These are phyloP conservation scores for Colletotrichum spinosum DNA, from an alignment of 2,329 filamentous ascomycete species.

Conservation along the genomic window DNA sequence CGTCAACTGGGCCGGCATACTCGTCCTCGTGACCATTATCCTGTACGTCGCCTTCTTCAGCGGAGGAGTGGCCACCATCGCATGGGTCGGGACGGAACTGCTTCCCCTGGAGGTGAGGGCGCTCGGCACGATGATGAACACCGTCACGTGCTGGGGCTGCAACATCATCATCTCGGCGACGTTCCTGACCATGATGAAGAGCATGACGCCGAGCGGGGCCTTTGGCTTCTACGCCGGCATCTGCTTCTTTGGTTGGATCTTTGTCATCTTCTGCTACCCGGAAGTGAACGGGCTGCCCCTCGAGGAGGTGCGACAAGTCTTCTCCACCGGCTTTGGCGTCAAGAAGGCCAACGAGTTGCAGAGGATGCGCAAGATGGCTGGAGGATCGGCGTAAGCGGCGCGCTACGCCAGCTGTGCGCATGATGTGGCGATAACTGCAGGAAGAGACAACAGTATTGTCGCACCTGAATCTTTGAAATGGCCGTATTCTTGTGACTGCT, in stretches of 20 bases:
- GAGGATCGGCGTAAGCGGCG: neutral
- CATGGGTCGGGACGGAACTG: slow-evolving; percentile 61
- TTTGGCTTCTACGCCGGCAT: slow-evolving; percentile 65
- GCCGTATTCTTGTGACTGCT: no score
- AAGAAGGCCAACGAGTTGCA: slow-evolving; percentile 53
- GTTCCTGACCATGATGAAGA: slow-evolving; percentile 62
- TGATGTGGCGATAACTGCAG: no score
- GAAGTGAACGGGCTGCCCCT: slow-evolving; percentile 67
- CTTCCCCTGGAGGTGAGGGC: slow-evolving; percentile 61
- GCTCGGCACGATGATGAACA: slow-evolving; percentile 61
- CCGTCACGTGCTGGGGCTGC: slow-evolving; percentile 58
- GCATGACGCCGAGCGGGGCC: slow-evolving; percentile 59
- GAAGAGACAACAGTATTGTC: no score
- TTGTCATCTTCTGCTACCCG: slow-evolving; percentile 63
- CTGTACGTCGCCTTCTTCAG: slow-evolving; percentile 59
- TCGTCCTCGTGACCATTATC: slow-evolving; percentile 58
- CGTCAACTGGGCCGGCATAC: slow-evolving; percentile 46
- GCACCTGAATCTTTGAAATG: no score
- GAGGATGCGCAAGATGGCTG: slow-evolving; percentile 43
- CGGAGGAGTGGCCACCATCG: slow-evolving; percentile 58
- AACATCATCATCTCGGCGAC: slow-evolving; percentile 64
- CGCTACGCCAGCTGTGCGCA: no score
- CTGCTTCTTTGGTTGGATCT: slow-evolving; percentile 59
- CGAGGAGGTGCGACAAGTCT: slow-evolving; percentile 65
- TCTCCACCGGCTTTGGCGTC: slow-evolving; percentile 60